Conservation (phyloP, 129 eudicot species). For the Silybum marianum region DNA sequence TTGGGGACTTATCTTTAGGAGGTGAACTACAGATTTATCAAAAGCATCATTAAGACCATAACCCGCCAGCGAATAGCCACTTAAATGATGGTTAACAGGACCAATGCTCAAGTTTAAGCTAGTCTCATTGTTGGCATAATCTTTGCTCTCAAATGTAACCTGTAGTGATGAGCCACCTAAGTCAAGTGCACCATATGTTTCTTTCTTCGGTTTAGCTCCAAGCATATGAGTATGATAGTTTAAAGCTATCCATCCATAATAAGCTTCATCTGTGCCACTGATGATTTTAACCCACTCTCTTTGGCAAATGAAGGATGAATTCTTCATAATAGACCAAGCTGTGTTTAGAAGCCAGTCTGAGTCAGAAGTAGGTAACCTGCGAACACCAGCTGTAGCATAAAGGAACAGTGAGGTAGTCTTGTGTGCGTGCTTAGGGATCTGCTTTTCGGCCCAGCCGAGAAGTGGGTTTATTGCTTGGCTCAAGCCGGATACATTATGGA, state of each 20-base stretch:
- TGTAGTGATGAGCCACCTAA: slow-evolving; percentile 97
- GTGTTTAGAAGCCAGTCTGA: slow-evolving; percentile 81
- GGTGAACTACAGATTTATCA: slow-evolving; percentile 82
- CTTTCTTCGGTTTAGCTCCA: slow-evolving; percentile 63
- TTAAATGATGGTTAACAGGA: slow-evolving; percentile 78
- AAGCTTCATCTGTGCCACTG: slow-evolving; percentile 93
- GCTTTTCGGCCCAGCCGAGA: slow-evolving; percentile 83
- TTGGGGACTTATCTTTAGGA: slow-evolving; percentile 53
- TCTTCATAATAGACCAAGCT: slow-evolving; percentile 72
- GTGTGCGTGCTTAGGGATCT: slow-evolving; percentile 75
- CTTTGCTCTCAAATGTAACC: slow-evolving; percentile 83
- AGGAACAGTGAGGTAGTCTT: slow-evolving; percentile 79
- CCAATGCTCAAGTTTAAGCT: slow-evolving; percentile 82
- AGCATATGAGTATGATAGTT: slow-evolving; percentile 73
- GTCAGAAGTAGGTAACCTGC: slow-evolving; percentile 80
- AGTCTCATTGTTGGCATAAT: slow-evolving; percentile 47
- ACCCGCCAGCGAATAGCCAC: slow-evolving; percentile 86
- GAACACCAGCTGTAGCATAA: slow-evolving; percentile 98
- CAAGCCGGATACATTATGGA: slow-evolving; percentile 76
- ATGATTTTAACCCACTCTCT: slow-evolving; percentile 90
- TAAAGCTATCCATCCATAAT: slow-evolving; percentile 98
- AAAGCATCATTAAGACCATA: slow-evolving; percentile 98
- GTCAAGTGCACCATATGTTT: slow-evolving; percentile 95
- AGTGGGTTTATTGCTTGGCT: slow-evolving; percentile 83
- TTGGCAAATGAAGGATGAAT: slow-evolving; percentile 73